These are phyloP conservation scores for Oropetium thomaeum DNA, from an alignment of 176 grass and related monocot genomes.

Conservation along the genomic window DNA sequence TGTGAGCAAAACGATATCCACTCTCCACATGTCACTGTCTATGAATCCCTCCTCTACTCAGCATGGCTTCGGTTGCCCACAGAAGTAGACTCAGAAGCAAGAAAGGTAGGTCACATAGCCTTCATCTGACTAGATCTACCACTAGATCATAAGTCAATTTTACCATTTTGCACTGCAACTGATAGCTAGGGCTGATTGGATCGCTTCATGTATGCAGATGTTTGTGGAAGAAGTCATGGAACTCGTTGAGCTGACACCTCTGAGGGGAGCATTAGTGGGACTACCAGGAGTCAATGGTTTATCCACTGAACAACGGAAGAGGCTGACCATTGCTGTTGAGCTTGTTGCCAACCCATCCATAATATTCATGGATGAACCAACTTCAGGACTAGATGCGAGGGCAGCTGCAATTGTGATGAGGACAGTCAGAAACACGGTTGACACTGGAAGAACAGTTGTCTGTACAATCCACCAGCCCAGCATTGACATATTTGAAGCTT, in stretches of 20 bases:
- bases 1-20: constrained; percentile 98
- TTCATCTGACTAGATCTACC: not conserved
- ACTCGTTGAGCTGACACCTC: constrained; percentile 68
- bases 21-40: constrained; percentile 90
- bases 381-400: constrained; percentile 85
- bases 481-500: constrained; percentile 97
- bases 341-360: constrained; percentile 92
- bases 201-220: constrained; percentile 49
- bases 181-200: not conserved
- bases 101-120: constrained; percentile 48
- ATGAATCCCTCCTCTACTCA: constrained; percentile 93
- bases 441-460: constrained; percentile 88
- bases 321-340: constrained; percentile 90
- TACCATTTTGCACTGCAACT: not conserved
- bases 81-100: constrained; percentile 71
- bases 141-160: not conserved
- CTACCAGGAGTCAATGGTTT: constrained; percentile 91
- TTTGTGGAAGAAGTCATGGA: constrained; percentile 94
- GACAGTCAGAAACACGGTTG: constrained; percentile 79
- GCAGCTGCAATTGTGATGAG: constrained; percentile 96
- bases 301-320: constrained; percentile 88
- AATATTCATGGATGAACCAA: constrained; percentile 97
- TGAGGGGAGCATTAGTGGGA: constrained; percentile 79
- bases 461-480: constrained; percentile 97
- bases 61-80: constrained; percentile 81